phyloP scores from a whole-genome alignment of 495 filamentous ascomycete species.

The Lichenothelia convexa region DNA sequence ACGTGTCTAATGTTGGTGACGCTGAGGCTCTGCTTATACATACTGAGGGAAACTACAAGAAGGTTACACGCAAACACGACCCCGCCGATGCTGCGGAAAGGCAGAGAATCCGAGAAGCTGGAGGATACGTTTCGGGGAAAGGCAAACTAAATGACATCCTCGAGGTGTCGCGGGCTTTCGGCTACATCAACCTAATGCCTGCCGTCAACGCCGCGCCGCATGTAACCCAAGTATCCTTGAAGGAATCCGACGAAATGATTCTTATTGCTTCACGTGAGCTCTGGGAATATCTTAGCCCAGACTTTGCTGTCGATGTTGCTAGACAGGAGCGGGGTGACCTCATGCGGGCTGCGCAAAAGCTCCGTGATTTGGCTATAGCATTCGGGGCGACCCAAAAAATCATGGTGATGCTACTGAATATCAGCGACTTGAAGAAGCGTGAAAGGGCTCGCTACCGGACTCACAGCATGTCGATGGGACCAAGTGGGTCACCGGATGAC shows the following conservation, averaged over 20 bases:
- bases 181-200: conserved; percentile 82
- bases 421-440: conserved; percentile 72
- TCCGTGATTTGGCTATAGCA: conserved; percentile 86
- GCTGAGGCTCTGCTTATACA: conserved; percentile 87
- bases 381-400: conserved; percentile 87
- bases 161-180: conserved; percentile 84
- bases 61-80: conserved; percentile 80
- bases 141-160: conserved; percentile 85
- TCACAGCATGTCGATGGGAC: conserved; percentile 63
- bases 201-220: conserved; percentile 81
- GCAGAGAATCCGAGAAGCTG: conserved; percentile 79
- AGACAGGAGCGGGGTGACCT: conserved; percentile 67
- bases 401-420: conserved; percentile 95
- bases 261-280: conserved; percentile 80
- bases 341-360: conserved; percentile 91
- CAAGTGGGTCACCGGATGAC: conserved; percentile 49
- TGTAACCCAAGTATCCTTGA: conserved; percentile 58
- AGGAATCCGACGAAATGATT: conserved; percentile 84
- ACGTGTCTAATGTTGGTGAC: conserved; percentile 88
- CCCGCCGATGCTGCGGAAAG: conserved; percentile 70
- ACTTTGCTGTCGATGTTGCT: conserved; percentile 80
- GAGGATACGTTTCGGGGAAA: conserved; percentile 85
- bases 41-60: conserved; percentile 57
- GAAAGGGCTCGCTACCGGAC: conserved; percentile 53
- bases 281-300: conserved; percentile 82